phyloP scores from a whole-genome alignment of 176 grass and related monocot genomes.

The Lolium perenne region DNA sequence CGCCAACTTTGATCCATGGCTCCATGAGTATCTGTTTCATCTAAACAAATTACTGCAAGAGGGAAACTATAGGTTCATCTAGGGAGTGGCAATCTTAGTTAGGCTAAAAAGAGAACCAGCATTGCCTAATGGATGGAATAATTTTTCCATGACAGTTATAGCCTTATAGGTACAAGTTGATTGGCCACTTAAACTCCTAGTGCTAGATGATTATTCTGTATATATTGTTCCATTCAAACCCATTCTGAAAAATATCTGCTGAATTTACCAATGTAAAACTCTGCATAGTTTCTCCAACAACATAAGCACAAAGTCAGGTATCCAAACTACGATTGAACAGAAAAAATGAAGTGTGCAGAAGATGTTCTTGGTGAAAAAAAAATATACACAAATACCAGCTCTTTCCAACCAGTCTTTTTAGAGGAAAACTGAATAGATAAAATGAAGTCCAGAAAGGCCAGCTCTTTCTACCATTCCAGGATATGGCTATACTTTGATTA shows the following conservation, averaged over 20 bases:
- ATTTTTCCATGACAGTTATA: not conserved
- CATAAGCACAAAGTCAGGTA: conserved; percentile 20
- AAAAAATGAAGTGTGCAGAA: not conserved
- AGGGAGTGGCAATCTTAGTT: not conserved
- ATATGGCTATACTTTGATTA: not conserved
- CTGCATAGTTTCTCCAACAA: not conserved
- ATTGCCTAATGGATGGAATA: not conserved
- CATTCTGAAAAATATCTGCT: not conserved
- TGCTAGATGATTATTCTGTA: not conserved
- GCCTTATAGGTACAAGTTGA: not conserved
- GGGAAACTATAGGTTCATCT: not conserved
- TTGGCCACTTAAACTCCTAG: not conserved
- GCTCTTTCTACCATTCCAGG: not conserved
- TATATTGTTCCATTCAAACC: not conserved
- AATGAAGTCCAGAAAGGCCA: not conserved
- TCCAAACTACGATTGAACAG: not conserved
- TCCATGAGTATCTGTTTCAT: not conserved
- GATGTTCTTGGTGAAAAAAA: not conserved
- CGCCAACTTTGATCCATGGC: not conserved
- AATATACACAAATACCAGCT: not conserved
- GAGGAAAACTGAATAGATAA: not conserved
- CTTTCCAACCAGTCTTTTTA: conserved; percentile 11
- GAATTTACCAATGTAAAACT: not conserved
- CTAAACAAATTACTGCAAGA: not conserved
- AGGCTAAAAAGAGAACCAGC: not conserved